Conservation (phyloP, 768 basidiomycete genomes). For the Phaeotremella skinneri region DNA sequence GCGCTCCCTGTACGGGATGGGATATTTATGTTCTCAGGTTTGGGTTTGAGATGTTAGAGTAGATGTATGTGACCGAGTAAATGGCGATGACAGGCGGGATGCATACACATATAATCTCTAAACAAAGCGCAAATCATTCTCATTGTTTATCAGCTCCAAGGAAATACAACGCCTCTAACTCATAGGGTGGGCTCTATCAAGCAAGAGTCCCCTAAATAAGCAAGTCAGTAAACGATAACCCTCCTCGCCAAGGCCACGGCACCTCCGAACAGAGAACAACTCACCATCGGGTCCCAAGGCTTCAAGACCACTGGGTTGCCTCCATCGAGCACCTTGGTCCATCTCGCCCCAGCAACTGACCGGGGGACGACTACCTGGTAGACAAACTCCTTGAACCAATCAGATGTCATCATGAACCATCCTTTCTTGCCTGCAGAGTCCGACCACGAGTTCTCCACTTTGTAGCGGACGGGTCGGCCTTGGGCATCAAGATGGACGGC, state of each 20-base stretch:
- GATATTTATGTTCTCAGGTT: neutral
- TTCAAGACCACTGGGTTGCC: constrained; percentile 68
- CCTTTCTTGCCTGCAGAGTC: constrained; percentile 73
- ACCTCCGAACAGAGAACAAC: constrained; percentile 7
- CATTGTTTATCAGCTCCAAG: too few relatives aligned
- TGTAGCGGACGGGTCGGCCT: constrained; percentile 82
- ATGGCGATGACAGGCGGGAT: too few relatives aligned
- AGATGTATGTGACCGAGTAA: too few relatives aligned
- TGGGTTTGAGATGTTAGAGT: too few relatives aligned
- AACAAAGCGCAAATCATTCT: too few relatives aligned
- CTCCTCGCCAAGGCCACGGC: neutral
- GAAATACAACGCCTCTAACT: neutral
- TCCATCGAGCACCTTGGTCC: constrained; percentile 73
- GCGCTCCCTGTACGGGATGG: neutral
- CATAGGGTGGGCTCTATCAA: neutral
- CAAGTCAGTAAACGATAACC: neutral
- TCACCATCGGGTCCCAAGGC: constrained; percentile 85
- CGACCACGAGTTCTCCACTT: constrained; percentile 97
- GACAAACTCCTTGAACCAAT: constrained; percentile 88
- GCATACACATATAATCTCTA: too few relatives aligned
- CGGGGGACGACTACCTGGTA: constrained; percentile 91
- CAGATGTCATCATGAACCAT: constrained; percentile 81
- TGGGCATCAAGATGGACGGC: constrained; percentile 78
- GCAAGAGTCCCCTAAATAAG: neutral
- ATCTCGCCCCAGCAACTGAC: constrained; percentile 71